phyloP scores from a whole-genome alignment of 192 early-diverging fungal species.

The Coemansia sp. region DNA sequence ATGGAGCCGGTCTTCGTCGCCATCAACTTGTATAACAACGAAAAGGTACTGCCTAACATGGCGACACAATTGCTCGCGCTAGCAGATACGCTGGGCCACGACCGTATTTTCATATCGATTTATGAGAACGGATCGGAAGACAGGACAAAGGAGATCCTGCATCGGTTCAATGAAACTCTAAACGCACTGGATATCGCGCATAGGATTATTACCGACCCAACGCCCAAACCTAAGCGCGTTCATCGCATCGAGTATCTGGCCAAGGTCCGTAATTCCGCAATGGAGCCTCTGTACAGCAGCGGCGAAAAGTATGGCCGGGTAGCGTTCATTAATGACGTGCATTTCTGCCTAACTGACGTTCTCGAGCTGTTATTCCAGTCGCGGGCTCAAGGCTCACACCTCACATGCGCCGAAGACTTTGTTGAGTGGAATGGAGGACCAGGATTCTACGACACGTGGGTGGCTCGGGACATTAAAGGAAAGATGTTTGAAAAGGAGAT shows the following conservation, averaged over 20 bases:
- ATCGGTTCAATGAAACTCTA: constrained; percentile 15
- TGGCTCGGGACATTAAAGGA: constrained; percentile 52
- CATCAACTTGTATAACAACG: constrained; percentile 48
- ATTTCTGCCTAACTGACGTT: constrained; percentile 53
- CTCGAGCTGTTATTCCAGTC: constrained; percentile 56
- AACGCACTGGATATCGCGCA: constrained; percentile 28
- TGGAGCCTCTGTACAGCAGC: constrained; percentile 38
- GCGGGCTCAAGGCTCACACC: constrained; percentile 39
- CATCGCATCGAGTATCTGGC: constrained; percentile 56
- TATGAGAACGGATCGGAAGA: constrained; percentile 57
- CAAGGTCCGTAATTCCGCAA: constrained; percentile 47
- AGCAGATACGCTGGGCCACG: constrained; percentile 31
- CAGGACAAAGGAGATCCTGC: constrained; percentile 39
- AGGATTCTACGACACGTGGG: constrained; percentile 57
- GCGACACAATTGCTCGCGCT: constrained; percentile 35
- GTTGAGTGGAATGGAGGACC: constrained; percentile 24
- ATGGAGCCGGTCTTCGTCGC: constrained; percentile 30
- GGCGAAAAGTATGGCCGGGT: constrained; percentile 25
- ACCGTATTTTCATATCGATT: constrained; percentile 44
- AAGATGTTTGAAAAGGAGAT: constrained; percentile 23
- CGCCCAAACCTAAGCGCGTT: neutral
- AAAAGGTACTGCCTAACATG: constrained; percentile 47
- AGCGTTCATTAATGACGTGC: constrained; percentile 49
- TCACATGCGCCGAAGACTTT: constrained; percentile 57
- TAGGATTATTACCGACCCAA: constrained; percentile 21